Base-by-base conservation (phyloP, 2,329 filamentous ascomycete genomes). In the Teratosphaeria pseudoeucalypti region DNA sequence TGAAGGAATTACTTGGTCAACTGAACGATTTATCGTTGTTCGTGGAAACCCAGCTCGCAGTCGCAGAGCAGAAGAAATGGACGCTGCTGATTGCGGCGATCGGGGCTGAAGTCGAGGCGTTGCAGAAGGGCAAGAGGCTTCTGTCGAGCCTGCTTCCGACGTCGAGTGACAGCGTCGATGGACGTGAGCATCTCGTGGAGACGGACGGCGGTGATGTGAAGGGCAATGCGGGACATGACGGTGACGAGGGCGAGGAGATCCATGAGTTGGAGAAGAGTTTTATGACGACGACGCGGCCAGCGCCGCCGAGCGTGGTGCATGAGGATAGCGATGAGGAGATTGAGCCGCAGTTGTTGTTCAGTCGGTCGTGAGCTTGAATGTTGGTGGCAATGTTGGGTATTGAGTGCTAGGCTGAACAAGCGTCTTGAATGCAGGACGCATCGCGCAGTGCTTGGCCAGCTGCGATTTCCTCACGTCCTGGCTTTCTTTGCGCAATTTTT, bases 51-150 rank as follows among this genome's bases (percentile, higher is more conserved):
- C 78, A 80, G 23, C 67, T 85, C 29, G 74, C 77, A 1, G 68
- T 79, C 2, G 85, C 85, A 0, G 82, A 88, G 61, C 74, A 78
- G 1, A 82, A 82, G 59, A 79, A 81, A 16, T 92, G 89, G 88
- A 91, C 87, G 59, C 74, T 92, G 16, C 77, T 92, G 19, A 85
- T 91, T 4, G 88, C 84, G 57, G 88, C 87, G 11, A 84, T 92
- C 37, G 87, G 88, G 0, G 88, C 89, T 0, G 89, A 90, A 70
- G 69, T 88, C 1, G 85, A 87, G 60, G 85, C 86, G 2, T 85
- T 89, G 61, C 75, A 75, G 34, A 81, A 86, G 66, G 85, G 85
- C 1, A 79, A 81, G 64, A 72, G 76, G 2, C 76, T 89, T 52
- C 73, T 89, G n/a, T 69, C 75, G 47, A 69, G 72, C 11, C 70